Conservation (phyloP, 352 stramenopile genomes). For the Peronospora destructor region DNA sequence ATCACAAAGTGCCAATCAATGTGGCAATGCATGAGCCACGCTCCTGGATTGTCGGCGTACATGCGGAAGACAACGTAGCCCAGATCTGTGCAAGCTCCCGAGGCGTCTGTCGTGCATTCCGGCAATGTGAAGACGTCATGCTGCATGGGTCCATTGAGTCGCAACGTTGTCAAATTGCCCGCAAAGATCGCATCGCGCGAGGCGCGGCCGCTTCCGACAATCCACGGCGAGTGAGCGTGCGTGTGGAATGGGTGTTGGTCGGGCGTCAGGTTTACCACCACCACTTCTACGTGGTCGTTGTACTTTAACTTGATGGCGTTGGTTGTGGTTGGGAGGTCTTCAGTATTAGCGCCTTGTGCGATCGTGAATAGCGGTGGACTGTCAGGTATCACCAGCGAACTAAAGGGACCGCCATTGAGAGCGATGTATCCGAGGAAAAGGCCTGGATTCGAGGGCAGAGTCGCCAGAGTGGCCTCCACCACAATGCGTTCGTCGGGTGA, state of each 20-base stretch:
- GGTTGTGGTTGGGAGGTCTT: constrained; percentile 28
- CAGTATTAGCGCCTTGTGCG: constrained; percentile 17
- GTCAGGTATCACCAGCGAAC: constrained; percentile 22
- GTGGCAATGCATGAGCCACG: constrained; percentile 48
- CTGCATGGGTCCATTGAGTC: constrained; percentile 25
- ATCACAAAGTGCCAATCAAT: constrained; percentile 44
- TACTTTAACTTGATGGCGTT: constrained; percentile 24
- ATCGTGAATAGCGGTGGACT: constrained; percentile 33
- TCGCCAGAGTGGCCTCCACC: constrained; percentile 24
- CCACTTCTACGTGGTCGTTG: constrained; percentile 35
- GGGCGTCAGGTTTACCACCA: constrained; percentile 33
- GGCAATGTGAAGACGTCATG: constrained; percentile 42
- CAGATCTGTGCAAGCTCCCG: constrained; percentile 23
- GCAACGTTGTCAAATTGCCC: constrained; percentile 20
- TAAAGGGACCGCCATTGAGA: constrained; percentile 20
- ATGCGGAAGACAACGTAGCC: constrained; percentile 38
- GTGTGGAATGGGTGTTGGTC: constrained; percentile 45
- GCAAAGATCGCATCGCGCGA: constrained; percentile 17
- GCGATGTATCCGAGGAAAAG: constrained; percentile 30
- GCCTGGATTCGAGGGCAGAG: constrained; percentile 15
- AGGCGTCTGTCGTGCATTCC: constrained; percentile 22
- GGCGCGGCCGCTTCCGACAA: constrained; percentile 28
- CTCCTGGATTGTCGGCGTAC: constrained; percentile 37
- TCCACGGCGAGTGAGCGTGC: constrained; percentile 33
- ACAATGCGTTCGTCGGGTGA: constrained; percentile 27